These are phyloP conservation scores for Limnanthes douglasii DNA, from an alignment of 345 rosid genomes.

Conservation along the genomic window DNA sequence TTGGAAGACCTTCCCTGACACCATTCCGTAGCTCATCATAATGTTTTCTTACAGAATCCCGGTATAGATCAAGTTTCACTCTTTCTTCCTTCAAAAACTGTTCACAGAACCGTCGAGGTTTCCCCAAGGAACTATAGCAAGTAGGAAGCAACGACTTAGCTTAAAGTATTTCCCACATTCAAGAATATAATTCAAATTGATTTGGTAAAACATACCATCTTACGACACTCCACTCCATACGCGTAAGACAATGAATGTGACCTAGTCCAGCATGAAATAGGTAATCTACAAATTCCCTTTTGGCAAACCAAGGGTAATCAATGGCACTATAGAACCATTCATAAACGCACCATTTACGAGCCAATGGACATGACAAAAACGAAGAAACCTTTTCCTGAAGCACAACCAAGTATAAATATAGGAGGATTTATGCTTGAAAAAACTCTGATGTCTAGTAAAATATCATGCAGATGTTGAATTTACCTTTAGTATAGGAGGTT, in stretches of 20 bases:
- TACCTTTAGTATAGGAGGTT: slow-evolving; percentile 23
- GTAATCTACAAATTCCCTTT: slow-evolving; percentile 89
- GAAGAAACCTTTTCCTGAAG: slow-evolving; percentile 59
- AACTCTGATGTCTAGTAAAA: neutral
- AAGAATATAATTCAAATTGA: slow-evolving; percentile 6
- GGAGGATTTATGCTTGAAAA: neutral
- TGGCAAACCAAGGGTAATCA: slow-evolving; percentile 97
- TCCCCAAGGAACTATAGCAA: slow-evolving; percentile 92
- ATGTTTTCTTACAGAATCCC: slow-evolving; percentile 80
- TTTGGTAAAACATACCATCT: slow-evolving; percentile 39
- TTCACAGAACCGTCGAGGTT: slow-evolving; percentile 88
- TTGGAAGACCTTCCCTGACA: slow-evolving; percentile 77
- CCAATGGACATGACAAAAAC: slow-evolving; percentile 44
- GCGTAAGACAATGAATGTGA: slow-evolving; percentile 86
- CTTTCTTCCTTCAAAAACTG: slow-evolving; percentile 70
- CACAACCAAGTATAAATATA: slow-evolving; percentile 7
- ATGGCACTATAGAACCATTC: slow-evolving; percentile 97
- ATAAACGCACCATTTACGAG: slow-evolving; percentile 79
- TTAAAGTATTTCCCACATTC: neutral
- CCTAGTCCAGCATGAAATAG: slow-evolving; percentile 91
- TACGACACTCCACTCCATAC: slow-evolving; percentile 97
- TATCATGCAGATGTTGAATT: slow-evolving; percentile 1
- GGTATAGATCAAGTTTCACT: slow-evolving; percentile 74
- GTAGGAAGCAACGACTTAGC: slow-evolving; percentile 4
- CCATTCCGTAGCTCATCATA: slow-evolving; percentile 73